phyloP scores from a whole-genome alignment of 176 grass and related monocot species.

The Puccinellia tenuiflora region DNA sequence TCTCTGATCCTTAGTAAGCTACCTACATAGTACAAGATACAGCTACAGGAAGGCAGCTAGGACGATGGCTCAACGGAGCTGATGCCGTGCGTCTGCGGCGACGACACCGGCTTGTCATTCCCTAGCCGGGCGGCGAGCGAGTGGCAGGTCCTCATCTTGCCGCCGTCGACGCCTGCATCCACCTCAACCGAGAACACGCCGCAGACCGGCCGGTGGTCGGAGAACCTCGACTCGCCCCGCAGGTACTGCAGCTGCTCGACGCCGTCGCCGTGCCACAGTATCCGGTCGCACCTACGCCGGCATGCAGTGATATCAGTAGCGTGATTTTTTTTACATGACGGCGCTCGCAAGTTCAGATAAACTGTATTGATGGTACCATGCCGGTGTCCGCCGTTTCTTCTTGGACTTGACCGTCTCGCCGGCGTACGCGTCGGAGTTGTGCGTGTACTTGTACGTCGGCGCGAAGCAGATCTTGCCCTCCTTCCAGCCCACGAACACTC shows the following conservation, averaged over 20 bases:
- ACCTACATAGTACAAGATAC: not conserved
- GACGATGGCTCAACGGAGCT: slow-evolving; percentile 27
- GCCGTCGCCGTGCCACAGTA: slow-evolving; percentile 79
- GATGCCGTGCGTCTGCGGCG: slow-evolving; percentile 15
- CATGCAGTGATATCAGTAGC: not conserved
- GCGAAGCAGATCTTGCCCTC: slow-evolving; percentile 93
- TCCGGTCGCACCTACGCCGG: slow-evolving; percentile 77
- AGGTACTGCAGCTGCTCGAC: slow-evolving; percentile 86
- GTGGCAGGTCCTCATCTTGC: slow-evolving; percentile 53
- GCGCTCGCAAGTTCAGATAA: not conserved
- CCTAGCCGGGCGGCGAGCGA: slow-evolving; percentile 23
- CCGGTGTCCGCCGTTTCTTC: slow-evolving; percentile 84
- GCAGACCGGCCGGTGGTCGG: slow-evolving; percentile 86
- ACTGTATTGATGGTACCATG: slow-evolving; percentile 41
- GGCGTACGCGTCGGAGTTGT: slow-evolving; percentile 85
- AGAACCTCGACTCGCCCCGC: slow-evolving; percentile 88
- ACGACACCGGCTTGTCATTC: slow-evolving; percentile 32
- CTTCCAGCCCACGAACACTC: slow-evolving; percentile 86
- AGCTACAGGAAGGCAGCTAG: not conserved
- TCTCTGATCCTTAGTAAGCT: not conserved
- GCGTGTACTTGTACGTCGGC: slow-evolving; percentile 95
- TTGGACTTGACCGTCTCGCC: slow-evolving; percentile 92
- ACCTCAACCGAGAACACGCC: slow-evolving; percentile 59
- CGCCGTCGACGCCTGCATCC: slow-evolving; percentile 7
- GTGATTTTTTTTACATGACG: not conserved